These are phyloP conservation scores for Salpingoeca rosetta DNA, from an alignment of 78 protist genomes.

Conservation along the genomic window DNA sequence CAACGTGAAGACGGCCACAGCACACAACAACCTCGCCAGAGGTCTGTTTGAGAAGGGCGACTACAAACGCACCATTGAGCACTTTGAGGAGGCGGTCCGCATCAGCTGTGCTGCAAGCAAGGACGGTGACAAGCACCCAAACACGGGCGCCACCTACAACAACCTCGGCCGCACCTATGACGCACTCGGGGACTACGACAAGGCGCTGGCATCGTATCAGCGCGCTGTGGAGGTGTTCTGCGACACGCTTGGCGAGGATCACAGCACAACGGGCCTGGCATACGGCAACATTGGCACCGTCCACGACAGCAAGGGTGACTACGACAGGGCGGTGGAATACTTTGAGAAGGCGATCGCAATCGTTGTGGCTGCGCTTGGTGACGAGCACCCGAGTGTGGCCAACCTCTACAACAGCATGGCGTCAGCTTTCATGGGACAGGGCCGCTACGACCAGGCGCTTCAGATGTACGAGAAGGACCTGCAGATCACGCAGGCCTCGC, in stretches of 20 bases:
- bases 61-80: too few species aligned
- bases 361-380: background rate
- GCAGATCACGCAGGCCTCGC: background rate
- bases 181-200: background rate
- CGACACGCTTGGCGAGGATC: background rate
- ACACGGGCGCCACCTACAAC: background rate
- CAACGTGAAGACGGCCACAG: too few species aligned
- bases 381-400: background rate
- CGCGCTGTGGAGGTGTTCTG: background rate
- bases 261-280: background rate
- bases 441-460: background rate
- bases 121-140: background rate
- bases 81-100: too few species aligned
- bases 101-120: too few species aligned
- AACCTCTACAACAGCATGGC: conserved; percentile 3
- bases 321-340: background rate
- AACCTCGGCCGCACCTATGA: background rate
- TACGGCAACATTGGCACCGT: conserved; percentile 17
- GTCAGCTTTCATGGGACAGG: background rate
- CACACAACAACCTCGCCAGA: too few species aligned
- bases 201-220: background rate
- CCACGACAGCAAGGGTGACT: background rate
- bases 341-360: background rate
- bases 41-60: too few species aligned
- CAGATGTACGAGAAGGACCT: background rate